Base-by-base conservation (phyloP, 163 green algal species). In the Scenedesmus sp. region DNA sequence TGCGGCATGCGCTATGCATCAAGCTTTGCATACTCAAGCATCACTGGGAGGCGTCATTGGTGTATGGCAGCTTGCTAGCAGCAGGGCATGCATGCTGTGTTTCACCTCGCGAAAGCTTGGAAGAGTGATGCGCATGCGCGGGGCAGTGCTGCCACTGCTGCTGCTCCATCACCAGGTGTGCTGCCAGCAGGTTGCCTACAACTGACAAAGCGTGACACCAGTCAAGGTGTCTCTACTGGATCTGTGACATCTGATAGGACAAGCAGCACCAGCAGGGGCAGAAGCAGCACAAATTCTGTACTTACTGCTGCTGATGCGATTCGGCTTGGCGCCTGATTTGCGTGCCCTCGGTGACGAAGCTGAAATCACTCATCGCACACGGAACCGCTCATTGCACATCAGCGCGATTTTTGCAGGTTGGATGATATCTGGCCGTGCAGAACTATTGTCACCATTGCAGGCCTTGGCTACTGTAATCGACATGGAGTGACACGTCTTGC, bases 301-400 rank as follows among this genome's bases (percentile, higher is more conserved):
- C 18, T 35, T 79, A 53, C 82, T 87, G 82, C 20, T 40, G 81
- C 81, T 86, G 81, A n/a, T 86, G 81, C 30, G 56, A 51, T 59
- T 56, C n/a, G 6, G 81, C 18, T 86, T 46, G 51, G 59, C 46
- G 42, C 35, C 46, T 65, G 10, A 85, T 20, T 24, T 70, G 80
- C 9, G 43, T 85, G 18, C 70, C 80, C 20, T 65, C n/a, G 26
- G 43, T 85, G 12, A 70, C n/a, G 13, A 70, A 70, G 20, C 59
- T 35, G 9, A 70, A 85, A 0, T 85, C 43, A 33, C 43, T 68
- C 80, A 85, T 85, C 4, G 9, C 40, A 42, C 9, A n/a, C 15
- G 13, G 42, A 30, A 1, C 2, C 18, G 9, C 76, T 33, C 78
- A 56, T 44, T 18, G 37, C 43, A 33, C 42, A 40, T 51, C 37